These are phyloP conservation scores for Scheffersomyces ergatensis DNA, from an alignment of 805 yeast genomes.

Conservation along the genomic window DNA sequence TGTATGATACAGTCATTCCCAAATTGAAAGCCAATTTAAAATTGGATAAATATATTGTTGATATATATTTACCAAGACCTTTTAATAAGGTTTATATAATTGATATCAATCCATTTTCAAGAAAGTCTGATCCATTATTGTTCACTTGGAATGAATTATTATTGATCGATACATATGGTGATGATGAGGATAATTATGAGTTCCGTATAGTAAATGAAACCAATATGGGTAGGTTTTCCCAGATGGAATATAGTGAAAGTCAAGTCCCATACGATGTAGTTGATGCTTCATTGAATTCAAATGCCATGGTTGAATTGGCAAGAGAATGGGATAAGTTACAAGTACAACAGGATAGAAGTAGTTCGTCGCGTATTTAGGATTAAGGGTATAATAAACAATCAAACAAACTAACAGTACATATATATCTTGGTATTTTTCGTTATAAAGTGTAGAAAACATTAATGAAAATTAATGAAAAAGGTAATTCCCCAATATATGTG, in stretches of 20 bases:
- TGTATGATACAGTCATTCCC: constrained; percentile 36
- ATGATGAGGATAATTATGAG: constrained; percentile 37
- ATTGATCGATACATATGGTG: constrained; percentile 22
- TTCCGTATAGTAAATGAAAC: constrained; percentile 67
- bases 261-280: constrained; percentile 91
- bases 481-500: too few species aligned
- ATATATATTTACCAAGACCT: constrained; percentile 80
- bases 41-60: constrained; percentile 57
- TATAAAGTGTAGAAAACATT: too few species aligned
- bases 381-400: too few species aligned
- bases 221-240: constrained; percentile 72
- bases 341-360: constrained; percentile 2
- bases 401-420: too few species aligned
- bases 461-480: too few species aligned
- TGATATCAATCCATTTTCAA: constrained; percentile 83
- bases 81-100: constrained; percentile 62
- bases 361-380: too few species aligned
- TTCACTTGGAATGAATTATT: constrained; percentile 83
- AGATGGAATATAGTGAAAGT: constrained; percentile 82
- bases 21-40: constrained; percentile 15
- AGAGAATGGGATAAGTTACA: constrained; percentile 8
- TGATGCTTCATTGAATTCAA: constrained; percentile 72
- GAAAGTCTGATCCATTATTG: constrained; percentile 74
- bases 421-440: too few species aligned
- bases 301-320: constrained; percentile 41